Base-by-base conservation (phyloP, 306 rosid genomes). In the Cucurbita maxima region DNA sequence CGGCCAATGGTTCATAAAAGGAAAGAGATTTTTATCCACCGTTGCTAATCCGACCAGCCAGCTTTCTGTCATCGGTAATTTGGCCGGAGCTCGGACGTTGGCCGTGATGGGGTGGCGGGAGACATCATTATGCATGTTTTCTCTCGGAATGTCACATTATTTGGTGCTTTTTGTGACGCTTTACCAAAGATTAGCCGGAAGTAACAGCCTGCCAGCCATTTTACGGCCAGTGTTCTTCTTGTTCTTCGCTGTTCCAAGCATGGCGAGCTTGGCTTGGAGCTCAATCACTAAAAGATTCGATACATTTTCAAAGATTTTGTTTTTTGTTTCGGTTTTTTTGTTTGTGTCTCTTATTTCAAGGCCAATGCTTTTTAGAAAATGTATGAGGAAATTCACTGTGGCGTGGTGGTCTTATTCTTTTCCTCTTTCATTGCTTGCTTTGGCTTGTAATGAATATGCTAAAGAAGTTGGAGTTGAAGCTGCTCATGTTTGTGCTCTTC, bases 371-470 rank as follows among this genome's bases (percentile, higher is more conserved):
- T 82, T 82, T 64, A 62, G 50, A 52, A 79, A 73, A 72, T 71
- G 76, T 7, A 72, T 76, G 82, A 82, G 25, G 52, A 78, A 79
- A 53, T 82, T 82, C 80, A 75, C 41, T 36, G 54, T 82, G 73
- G 78, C 85, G 5, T 82, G 82, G 82, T 78, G 85, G 85, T 80
- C 80, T 6, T 82, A 82, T 66, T 76, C 85, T 9, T 82, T 82
- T 20, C 82, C 82, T 10, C 56, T 82, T 12, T 73, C 80, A 7
- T 40, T 63, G 9, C 58, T 76, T 48, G 82, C 85, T 41, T 38
- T 82, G 71, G 80, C 82, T 64, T 73, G 82, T 2, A 64, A 45
- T 13, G 64, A 82, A 57, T 72, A 82, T 10, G 75, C 80, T 1
- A 56, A 76, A 19, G 73, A 79, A 52, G 77, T 82, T 40, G 74